phyloP scores from a whole-genome alignment of 2,329 filamentous ascomycete genomes.

The Pseudogymnoascus sp. region DNA sequence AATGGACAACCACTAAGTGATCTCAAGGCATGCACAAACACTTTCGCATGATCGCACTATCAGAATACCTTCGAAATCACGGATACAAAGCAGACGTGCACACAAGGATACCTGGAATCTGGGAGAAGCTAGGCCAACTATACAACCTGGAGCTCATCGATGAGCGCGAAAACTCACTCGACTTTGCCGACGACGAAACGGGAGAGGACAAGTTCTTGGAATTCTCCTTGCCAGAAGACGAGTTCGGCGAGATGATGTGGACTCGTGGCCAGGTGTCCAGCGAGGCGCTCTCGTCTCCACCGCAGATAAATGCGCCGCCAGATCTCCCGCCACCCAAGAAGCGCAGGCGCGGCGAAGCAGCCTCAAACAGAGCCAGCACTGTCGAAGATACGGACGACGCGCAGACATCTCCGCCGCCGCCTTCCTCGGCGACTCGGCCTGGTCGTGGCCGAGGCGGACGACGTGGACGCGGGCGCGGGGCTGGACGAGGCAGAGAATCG shows the following conservation, averaged over 20 bases:
- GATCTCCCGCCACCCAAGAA: constrained; percentile 23
- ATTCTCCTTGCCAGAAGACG: constrained; percentile 51
- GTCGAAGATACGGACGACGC: constrained; percentile 46
- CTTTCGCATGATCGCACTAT: constrained; percentile 83
- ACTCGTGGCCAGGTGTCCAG: constrained; percentile 23
- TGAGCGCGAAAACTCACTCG: constrained; percentile 60
- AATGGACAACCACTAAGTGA: neutral
- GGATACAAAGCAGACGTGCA: constrained; percentile 67
- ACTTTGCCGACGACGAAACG: constrained; percentile 42
- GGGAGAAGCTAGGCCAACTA: constrained; percentile 73
- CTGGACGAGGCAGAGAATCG: constrained; percentile 33
- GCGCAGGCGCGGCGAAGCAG: constrained; percentile 29
- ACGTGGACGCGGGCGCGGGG: constrained; percentile 36
- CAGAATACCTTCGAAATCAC: constrained; percentile 70
- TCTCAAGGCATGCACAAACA: constrained; percentile 78
- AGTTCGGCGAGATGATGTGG: constrained; percentile 27
- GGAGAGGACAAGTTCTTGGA: constrained; percentile 52
- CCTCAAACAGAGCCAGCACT: constrained; percentile 36
- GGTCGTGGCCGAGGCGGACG: constrained; percentile 33
- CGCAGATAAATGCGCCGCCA: constrained; percentile 18
- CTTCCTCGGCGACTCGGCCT: constrained; percentile 33
- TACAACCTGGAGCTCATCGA: constrained; percentile 85
- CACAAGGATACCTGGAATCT: constrained; percentile 84
- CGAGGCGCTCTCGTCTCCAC: constrained; percentile 31
- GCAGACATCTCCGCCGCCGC: constrained; percentile 35